A percentile compares a stretch with the other conserved stretches of the same genome.
Evolutionary conservation across 169 alveolate genomes (phyloP).

Genomic region (Blepharisma undulans): DNA sequence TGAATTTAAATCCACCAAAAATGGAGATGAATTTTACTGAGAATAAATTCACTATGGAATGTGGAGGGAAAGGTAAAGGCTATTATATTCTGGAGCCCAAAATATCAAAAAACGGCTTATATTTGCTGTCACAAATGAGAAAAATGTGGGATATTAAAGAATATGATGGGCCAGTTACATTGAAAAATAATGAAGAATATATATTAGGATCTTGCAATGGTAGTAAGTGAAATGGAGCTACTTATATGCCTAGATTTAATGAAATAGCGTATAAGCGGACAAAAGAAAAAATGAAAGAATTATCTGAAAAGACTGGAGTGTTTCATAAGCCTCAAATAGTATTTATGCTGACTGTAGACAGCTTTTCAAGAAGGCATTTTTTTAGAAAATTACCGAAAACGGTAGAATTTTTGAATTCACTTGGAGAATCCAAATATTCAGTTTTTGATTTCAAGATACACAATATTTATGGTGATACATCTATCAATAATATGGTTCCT

Average conservation of each 20-base stretch:
- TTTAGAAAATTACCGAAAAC: constrained; percentile 38
- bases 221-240: neutral
- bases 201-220: neutral
- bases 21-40: neutral
- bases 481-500: constrained; percentile 33
- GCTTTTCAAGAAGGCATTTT: constrained; percentile 43
- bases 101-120: neutral
- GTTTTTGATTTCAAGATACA: constrained; percentile 31
- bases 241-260: neutral
- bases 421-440: neutral
- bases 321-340: constrained; percentile 6
- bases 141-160: neutral
- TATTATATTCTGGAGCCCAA: constrained; percentile 25
- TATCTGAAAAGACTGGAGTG: neutral
- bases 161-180: neutral
- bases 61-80: neutral
- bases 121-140: neutral
- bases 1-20: neutral
- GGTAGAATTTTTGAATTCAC: neutral
- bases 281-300: neutral
- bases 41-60: constrained; percentile 1
- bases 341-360: constrained; percentile 18
- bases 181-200: neutral
- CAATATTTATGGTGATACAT: constrained; percentile 24
- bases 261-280: neutral